phyloP scores from a whole-genome alignment of 2,329 filamentous ascomycete genomes.

The Waltergamsia citrina region DNA sequence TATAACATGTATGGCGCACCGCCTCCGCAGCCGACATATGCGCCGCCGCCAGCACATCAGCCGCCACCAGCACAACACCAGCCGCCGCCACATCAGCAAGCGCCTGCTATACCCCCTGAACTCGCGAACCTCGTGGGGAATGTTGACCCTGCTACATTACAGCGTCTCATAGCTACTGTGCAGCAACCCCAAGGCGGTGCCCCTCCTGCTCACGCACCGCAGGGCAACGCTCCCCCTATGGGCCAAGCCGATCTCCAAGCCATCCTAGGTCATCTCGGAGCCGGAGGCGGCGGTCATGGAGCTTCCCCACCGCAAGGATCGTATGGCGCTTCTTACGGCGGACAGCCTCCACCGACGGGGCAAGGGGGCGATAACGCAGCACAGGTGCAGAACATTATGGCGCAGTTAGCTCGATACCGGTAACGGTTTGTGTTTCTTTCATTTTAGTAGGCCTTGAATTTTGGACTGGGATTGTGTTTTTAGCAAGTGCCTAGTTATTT shows the following conservation, averaged over 20 bases:
- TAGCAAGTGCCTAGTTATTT: too few relatives aligned
- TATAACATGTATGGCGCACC: constrained; percentile 7
- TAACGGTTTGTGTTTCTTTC: background rate
- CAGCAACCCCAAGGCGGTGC: constrained; percentile 13
- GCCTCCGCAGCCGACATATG: constrained; percentile 20
- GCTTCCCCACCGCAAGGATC: constrained; percentile 11
- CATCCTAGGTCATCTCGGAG: constrained; percentile 30
- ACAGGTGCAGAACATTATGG: constrained; percentile 65
- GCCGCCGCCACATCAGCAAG: constrained; percentile 22
- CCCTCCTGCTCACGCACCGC: constrained; percentile 6
- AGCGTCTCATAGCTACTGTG: constrained; percentile 57
- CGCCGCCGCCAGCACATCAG: too few relatives aligned
- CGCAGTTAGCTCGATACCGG: constrained; percentile 36
- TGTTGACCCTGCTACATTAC: constrained; percentile 60
- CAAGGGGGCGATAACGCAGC: constrained; percentile 26
- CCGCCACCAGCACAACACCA: constrained; percentile 14
- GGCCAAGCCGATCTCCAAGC: constrained; percentile 35
- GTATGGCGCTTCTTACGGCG: constrained; percentile 20
- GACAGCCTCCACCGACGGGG: constrained; percentile 14
- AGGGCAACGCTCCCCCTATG: background rate
- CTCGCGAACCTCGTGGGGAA: constrained; percentile 57
- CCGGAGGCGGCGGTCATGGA: constrained; percentile 11
- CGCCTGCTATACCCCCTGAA: constrained; percentile 27
- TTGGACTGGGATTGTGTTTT: too few relatives aligned
- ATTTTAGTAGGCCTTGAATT: too few relatives aligned